Percentiles rank a stretch among this genome's conserved stretches.
Conservation (phyloP, 208 protist genomes). For the Vickermania ingenoplastis region DNA sequence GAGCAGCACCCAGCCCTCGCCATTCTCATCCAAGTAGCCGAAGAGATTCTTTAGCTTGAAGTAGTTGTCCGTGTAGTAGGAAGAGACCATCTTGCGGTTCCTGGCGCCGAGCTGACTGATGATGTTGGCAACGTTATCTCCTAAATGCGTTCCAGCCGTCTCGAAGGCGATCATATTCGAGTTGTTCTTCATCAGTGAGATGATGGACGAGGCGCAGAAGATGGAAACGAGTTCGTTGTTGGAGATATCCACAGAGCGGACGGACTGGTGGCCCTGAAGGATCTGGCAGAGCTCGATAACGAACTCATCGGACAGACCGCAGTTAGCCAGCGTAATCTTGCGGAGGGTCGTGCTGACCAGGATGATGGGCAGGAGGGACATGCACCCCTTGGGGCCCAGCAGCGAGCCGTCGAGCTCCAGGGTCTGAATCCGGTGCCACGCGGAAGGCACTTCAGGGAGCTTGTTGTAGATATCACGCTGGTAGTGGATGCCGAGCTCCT, state of each 20-base stretch:
- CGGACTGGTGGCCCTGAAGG: conserved; percentile 48
- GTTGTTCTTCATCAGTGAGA: conserved; percentile 59
- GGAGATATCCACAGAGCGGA: conserved; percentile 62
- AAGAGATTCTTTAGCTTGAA: conserved; percentile 81
- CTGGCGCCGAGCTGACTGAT: conserved; percentile 42
- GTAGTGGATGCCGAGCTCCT: conserved; percentile 51
- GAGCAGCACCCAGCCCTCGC: conserved; percentile 61
- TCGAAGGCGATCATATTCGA: conserved; percentile 66
- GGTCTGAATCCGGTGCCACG: conserved; percentile 58
- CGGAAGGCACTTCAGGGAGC: conserved; percentile 46
- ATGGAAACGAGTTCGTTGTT: conserved; percentile 71
- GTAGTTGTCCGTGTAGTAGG: conserved; percentile 75
- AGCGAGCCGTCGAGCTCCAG: conserved; percentile 42
- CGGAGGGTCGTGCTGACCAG: conserved; percentile 59
- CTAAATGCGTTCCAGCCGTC: conserved; percentile 58
- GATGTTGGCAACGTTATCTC: conserved; percentile 53
- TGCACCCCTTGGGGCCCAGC: conserved; percentile 63
- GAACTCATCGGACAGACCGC: conserved; percentile 67
- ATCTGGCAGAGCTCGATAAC: conserved; percentile 38
- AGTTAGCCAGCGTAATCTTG: conserved; percentile 43
- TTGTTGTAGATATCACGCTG: conserved; percentile 40
- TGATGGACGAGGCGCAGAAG: conserved; percentile 54
- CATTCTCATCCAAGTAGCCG: conserved; percentile 67
- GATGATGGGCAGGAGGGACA: conserved; percentile 66
- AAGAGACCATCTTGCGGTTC: conserved; percentile 37